phyloP scores from a whole-genome alignment of 179 eudicot species.

The Beta corolliflora region DNA sequence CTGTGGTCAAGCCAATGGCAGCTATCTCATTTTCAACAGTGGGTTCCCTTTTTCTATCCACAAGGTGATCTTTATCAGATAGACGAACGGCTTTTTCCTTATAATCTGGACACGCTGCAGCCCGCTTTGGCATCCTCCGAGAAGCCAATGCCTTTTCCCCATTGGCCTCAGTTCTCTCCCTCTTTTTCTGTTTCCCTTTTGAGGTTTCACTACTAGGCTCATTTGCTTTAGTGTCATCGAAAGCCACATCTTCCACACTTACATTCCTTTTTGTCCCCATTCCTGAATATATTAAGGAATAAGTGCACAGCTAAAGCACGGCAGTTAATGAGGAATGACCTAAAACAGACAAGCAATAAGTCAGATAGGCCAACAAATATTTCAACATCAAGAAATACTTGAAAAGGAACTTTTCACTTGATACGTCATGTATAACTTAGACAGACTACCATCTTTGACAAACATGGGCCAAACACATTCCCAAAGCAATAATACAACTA shows the following conservation, averaged over 20 bases:
- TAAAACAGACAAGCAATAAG: neutral
- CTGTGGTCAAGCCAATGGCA: conserved; percentile 62
- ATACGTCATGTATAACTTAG: neutral
- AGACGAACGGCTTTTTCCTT: conserved; percentile 48
- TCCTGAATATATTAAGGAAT: neutral
- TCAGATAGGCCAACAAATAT: neutral
- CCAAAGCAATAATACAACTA: neutral
- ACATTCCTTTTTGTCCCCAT: conserved; percentile 14
- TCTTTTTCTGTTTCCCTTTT: conserved; percentile 39
- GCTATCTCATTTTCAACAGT: conserved; percentile 58
- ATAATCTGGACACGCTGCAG: conserved; percentile 61
- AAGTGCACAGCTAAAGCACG: neutral
- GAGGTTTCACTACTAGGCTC: conserved; percentile 21
- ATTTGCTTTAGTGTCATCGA: neutral
- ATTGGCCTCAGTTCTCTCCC: conserved; percentile 29
- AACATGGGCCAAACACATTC: neutral
- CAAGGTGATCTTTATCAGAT: conserved; percentile 42
- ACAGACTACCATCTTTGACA: neutral
- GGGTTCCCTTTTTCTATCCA: conserved; percentile 48
- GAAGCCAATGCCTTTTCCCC: conserved; percentile 37
- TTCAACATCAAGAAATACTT: neutral
- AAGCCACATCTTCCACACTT: neutral
- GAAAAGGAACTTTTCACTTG: neutral
- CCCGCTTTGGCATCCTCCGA: conserved; percentile 68
- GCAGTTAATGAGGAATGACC: neutral